phyloP scores from a whole-genome alignment of 2,329 filamentous ascomycete genomes.

The Hypomyces perniciosus region DNA sequence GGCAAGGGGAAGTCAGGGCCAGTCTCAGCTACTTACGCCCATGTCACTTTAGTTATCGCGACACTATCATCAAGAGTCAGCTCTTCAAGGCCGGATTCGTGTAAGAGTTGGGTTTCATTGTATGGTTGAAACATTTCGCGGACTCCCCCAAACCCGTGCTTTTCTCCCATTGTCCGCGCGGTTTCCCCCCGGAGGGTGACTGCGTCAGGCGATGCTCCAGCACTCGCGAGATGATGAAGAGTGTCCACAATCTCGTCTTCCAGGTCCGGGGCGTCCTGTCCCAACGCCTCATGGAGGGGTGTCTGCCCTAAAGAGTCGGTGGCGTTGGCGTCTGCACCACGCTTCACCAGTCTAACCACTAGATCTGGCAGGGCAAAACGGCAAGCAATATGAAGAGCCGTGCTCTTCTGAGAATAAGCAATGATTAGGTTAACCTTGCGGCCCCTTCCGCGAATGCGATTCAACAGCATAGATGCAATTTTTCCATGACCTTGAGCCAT shows the following conservation, averaged over 20 bases:
- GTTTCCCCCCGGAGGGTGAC: neutral
- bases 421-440: neutral
- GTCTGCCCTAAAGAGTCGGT: conserved; percentile 3
- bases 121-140: conserved; percentile 1
- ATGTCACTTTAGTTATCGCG: neutral
- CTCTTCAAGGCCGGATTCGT: neutral
- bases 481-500: conserved; percentile 8
- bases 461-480: neutral
- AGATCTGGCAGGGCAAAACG: conserved; percentile 6
- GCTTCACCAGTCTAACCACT: neutral
- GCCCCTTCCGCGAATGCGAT: neutral
- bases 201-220: neutral
- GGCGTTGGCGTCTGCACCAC: conserved; percentile 1
- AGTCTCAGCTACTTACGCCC: neutral
- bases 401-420: neutral
- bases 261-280: conserved; percentile 1
- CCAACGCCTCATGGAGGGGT: conserved; percentile 10
- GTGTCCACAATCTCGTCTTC: neutral
- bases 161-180: neutral
- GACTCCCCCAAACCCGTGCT: conserved; percentile 1
- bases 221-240: neutral
- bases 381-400: conserved; percentile 10
- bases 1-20: too few species aligned
- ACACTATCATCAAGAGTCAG: neutral
- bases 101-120: neutral